Evolutionary conservation across 371 early-diverging fungal genomes (phyloP).

Genomic region (Rhizomucor miehei): DNA sequence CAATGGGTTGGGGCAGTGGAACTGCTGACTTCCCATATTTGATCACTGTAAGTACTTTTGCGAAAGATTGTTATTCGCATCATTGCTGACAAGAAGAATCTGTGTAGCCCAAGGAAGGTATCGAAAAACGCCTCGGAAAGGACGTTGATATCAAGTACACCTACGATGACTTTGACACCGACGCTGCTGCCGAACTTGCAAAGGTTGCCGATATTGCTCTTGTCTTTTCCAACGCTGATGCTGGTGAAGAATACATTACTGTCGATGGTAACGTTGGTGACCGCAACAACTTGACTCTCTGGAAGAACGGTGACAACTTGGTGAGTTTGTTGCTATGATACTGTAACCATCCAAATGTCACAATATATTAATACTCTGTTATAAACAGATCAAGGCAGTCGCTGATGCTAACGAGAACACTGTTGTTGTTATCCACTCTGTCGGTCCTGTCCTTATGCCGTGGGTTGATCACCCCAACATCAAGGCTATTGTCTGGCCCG

Average conservation of each 20-base stretch:
- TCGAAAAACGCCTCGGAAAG: constrained; percentile 32
- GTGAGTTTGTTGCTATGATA: constrained; percentile 15
- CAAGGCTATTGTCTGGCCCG: constrained; percentile 41
- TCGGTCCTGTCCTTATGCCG: constrained; percentile 49
- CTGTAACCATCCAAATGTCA: background rate
- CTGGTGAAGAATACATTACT: constrained; percentile 52
- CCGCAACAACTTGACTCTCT: constrained; percentile 53
- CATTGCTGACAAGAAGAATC: background rate
- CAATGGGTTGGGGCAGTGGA: constrained; percentile 68
- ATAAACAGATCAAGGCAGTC: constrained; percentile 32
- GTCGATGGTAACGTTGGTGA: constrained; percentile 52
- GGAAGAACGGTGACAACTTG: constrained; percentile 59
- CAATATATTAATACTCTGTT: background rate
- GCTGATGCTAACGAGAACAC: constrained; percentile 42
- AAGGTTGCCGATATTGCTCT: constrained; percentile 47
- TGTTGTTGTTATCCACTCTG: constrained; percentile 49
- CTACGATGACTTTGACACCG: constrained; percentile 38
- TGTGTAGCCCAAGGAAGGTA: constrained; percentile 29
- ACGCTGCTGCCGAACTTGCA: constrained; percentile 30
- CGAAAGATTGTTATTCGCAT: background rate
- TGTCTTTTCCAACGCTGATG: constrained; percentile 55
- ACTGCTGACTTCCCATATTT: constrained; percentile 58
- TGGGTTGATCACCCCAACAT: constrained; percentile 49
- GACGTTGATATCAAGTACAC: constrained; percentile 25
- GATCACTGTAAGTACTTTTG: constrained; percentile 33